Evolutionary conservation across 495 filamentous ascomycete genomes (phyloP).

Genomic region (Halenospora varia): DNA sequence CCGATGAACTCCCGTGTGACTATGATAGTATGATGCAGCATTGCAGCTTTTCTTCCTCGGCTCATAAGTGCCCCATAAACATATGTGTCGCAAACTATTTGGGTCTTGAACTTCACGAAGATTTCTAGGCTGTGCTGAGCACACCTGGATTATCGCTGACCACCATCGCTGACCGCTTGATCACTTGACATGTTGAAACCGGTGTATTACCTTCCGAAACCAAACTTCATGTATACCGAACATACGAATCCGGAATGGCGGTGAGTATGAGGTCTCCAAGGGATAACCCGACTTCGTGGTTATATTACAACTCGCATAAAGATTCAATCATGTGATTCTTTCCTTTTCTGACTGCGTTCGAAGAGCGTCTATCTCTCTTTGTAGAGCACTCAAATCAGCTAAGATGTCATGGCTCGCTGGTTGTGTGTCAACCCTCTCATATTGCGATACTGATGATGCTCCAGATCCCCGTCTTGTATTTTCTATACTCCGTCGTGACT

Average conservation of each 20-base stretch:
- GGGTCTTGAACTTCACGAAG: neutral
- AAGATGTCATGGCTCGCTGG: conserved; percentile 18
- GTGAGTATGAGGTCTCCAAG: conserved; percentile 4
- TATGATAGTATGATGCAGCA: neutral
- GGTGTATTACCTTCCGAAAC: conserved; percentile 3
- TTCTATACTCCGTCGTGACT: conserved; percentile 13
- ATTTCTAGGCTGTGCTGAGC: neutral
- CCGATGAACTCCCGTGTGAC: neutral
- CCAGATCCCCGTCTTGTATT: conserved; percentile 12
- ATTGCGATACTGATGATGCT: conserved; percentile 13
- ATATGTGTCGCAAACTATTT: neutral
- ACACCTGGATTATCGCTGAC: conserved; percentile 1
- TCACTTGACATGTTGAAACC: conserved; percentile 4
- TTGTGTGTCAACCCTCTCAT: conserved; percentile 2
- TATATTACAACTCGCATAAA: neutral
- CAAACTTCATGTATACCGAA: neutral
- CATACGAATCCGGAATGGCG: neutral
- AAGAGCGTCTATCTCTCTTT: conserved; percentile 25
- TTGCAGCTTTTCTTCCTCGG: too few species aligned
- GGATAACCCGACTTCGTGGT: neutral
- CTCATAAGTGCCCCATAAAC: neutral
- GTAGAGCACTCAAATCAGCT: conserved; percentile 23
- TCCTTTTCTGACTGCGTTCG: conserved; percentile 15
- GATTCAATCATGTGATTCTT: conserved; percentile 19
- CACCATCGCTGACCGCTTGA: neutral